Base-by-base conservation (phyloP, 345 rosid species). In the Cardiospermum halicacabum region DNA sequence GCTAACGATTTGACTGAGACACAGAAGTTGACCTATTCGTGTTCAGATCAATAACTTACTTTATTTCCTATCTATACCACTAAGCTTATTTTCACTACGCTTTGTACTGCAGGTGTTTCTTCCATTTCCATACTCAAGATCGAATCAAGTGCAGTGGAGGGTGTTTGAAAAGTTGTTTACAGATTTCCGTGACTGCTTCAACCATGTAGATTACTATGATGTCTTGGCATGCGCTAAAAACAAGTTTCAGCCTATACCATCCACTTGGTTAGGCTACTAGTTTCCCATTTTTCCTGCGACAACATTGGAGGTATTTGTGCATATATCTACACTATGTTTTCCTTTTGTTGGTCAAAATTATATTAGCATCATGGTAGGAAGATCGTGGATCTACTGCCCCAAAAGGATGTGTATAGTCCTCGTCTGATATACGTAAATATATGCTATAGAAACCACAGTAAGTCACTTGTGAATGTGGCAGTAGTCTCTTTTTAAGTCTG, bases 111-210 rank as follows among this genome's bases (percentile, higher is more conserved):
- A 90, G 95, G 89, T 89, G 22, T 87, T 87, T 74, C 89, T 85
- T 69, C 98, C 96, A 19, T 89, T 81, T 65, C 92, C 96, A 3
- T 92, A 89, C 72, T 68, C 85, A 40, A 85, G 80, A 81, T 89
- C 95, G 25, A 70, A 74, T 15, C 71, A 84, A 72, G 85, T 89
- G 1, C 91, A 84, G 39, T 85, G 96, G 89, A 81, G 77, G 69
- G 84, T 92, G 72, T 85, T 87, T 15, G 96, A 87, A 58, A 92
- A 72, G 84, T 87, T 92, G 19, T 85, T 92, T 77, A 87, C 87
- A 0, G 98, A 89, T 77, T 89, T 89, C 62, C 83, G 96, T 0
- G 96, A 92, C 60, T 85, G 96, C 78, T 78, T 85, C 66, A 70
- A 65, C 64, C 73, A 69, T 31, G 75, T 75, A 27, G 92, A 89